Conservation (phyloP, 2,329 filamentous ascomycete genomes). For the Tolypocladium endophyticum region DNA sequence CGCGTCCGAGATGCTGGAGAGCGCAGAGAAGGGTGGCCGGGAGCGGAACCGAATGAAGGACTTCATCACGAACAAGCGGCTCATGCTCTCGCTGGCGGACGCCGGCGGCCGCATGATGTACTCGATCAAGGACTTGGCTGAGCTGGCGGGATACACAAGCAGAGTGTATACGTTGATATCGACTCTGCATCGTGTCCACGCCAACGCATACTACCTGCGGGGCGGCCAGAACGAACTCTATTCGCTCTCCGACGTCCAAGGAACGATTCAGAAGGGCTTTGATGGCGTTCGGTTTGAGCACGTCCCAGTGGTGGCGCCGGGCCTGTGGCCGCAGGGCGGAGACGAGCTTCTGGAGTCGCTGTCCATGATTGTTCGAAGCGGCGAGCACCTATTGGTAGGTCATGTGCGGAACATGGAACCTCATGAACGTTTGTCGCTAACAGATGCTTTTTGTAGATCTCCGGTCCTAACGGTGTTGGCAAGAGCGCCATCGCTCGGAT, state of each 20-base stretch:
- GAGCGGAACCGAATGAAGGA: slow-evolving; percentile 91
- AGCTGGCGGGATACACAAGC: slow-evolving; percentile 91
- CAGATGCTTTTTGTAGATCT: slow-evolving; percentile 44
- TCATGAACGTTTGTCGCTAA: slow-evolving; percentile 5
- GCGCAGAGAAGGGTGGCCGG: slow-evolving; percentile 41
- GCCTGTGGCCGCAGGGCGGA: slow-evolving; percentile 78
- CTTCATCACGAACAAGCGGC: slow-evolving; percentile 96
- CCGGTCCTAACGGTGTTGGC: slow-evolving; percentile 87
- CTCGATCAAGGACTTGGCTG: slow-evolving; percentile 94
- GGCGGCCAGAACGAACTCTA: slow-evolving; percentile 66
- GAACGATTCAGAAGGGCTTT: slow-evolving; percentile 88
- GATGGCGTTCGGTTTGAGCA: slow-evolving; percentile 90
- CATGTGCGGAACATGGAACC: no score
- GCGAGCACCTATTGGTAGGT: slow-evolving; percentile 72
- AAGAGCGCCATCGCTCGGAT: slow-evolving; percentile 84
- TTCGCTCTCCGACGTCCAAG: slow-evolving; percentile 83
- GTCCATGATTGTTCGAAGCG: slow-evolving; percentile 78
- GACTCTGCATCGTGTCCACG: slow-evolving; percentile 86
- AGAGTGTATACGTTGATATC: slow-evolving; percentile 93
- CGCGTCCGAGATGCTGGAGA: slow-evolving; percentile 51
- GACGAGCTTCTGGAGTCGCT: slow-evolving; percentile 85
- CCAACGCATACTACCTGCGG: slow-evolving; percentile 70
- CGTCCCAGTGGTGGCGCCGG: slow-evolving; percentile 84
- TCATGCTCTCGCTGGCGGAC: slow-evolving; percentile 95
- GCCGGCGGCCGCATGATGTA: slow-evolving; percentile 99